phyloP scores from a whole-genome alignment of 805 yeast species.

The Yueomyces sp. region DNA sequence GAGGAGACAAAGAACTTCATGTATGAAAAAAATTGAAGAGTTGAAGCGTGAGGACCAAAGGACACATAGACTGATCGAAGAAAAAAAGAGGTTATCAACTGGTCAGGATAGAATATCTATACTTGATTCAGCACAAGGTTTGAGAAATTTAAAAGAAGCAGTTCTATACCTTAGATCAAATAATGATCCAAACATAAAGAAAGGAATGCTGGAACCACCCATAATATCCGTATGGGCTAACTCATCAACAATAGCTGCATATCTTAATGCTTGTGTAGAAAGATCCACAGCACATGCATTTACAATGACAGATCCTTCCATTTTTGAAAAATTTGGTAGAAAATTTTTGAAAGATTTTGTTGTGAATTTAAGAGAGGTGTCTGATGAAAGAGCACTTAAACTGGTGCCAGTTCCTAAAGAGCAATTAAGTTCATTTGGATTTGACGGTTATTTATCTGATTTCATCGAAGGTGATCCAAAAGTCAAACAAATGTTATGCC shows the following conservation, averaged over 20 bases:
- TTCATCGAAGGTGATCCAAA: slow-evolving; percentile 57
- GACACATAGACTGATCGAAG: slow-evolving; percentile 7
- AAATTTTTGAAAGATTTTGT: slow-evolving; percentile 32
- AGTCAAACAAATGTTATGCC: slow-evolving; percentile 62
- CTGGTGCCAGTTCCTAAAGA: slow-evolving; percentile 17
- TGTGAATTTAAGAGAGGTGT: slow-evolving; percentile 44
- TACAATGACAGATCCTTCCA: slow-evolving; percentile 40
- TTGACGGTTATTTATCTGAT: slow-evolving; percentile 71
- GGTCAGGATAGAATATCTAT: slow-evolving; percentile 40
- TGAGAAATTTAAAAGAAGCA: slow-evolving; percentile 23
- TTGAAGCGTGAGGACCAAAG: too few relatives aligned
- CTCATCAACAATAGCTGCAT: slow-evolving; percentile 36
- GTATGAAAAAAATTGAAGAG: too few relatives aligned
- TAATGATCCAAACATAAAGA: slow-evolving; percentile 22
- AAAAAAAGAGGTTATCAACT: slow-evolving; percentile 25
- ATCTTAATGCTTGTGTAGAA: slow-evolving; percentile 45
- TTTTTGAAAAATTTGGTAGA: slow-evolving; percentile 34
- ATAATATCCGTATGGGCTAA: slow-evolving; percentile 45
- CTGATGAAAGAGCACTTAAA: slow-evolving; percentile 7
- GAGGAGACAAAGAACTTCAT: background rate
- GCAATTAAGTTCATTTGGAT: slow-evolving; percentile 39
- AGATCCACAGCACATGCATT: slow-evolving; percentile 44
- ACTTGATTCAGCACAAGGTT: slow-evolving; percentile 25
- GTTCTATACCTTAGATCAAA: slow-evolving; percentile 22
- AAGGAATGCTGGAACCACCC: slow-evolving; percentile 60